Evolutionary conservation across 495 filamentous ascomycete genomes (phyloP).

Genomic region (Trichoderma erinaceum): DNA sequence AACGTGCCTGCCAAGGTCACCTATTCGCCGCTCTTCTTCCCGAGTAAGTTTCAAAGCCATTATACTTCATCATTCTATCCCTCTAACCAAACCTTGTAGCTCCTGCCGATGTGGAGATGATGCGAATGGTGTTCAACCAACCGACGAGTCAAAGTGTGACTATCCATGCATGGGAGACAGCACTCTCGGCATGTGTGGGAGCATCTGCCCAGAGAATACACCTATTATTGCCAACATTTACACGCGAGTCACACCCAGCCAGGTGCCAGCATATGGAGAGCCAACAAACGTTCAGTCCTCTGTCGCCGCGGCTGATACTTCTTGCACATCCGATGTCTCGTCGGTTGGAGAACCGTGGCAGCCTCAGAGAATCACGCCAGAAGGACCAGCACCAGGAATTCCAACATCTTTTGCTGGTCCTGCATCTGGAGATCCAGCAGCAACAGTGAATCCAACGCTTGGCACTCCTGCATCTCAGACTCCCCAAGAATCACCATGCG

Average conservation of each 20-base stretch:
- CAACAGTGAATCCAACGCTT: neutral
- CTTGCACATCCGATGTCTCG: neutral
- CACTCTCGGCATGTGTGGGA: slow-evolving; percentile 7
- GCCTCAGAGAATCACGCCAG: neutral
- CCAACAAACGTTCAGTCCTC: neutral
- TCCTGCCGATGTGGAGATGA: slow-evolving; percentile 8
- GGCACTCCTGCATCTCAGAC: neutral
- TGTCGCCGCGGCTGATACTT: neutral
- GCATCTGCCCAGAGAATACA: neutral
- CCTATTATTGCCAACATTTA: neutral
- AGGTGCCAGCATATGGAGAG: neutral
- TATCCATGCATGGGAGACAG: slow-evolving; percentile 6
- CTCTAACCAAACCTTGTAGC: neutral
- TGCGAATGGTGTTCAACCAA: slow-evolving; percentile 2
- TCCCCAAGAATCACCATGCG: neutral
- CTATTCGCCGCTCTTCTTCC: slow-evolving; percentile 1
- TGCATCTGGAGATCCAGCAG: neutral
- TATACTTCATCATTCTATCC: neutral
- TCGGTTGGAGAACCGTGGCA: neutral
- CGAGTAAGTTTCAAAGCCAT: neutral
- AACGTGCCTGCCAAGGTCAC: neutral
- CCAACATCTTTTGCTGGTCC: neutral
- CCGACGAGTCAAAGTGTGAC: neutral
- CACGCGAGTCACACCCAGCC: neutral
- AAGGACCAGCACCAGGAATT: slow-evolving; percentile 1